Percentiles rank a stretch among this genome's conserved stretches.
phyloP scores from a whole-genome alignment of 179 eudicot genomes.

The Gypsophila paniculata region DNA sequence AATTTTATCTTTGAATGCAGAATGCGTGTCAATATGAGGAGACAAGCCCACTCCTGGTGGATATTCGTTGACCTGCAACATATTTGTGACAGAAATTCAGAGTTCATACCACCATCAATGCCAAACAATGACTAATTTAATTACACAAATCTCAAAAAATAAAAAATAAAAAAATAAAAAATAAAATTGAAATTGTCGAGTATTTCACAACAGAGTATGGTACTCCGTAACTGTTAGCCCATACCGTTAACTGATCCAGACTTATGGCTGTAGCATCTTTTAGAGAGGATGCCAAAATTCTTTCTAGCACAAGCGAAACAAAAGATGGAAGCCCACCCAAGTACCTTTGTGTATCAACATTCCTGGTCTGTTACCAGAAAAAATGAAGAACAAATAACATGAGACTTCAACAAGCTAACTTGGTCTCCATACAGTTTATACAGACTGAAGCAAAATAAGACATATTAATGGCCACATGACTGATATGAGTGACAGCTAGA shows the following conservation, averaged over 20 bases:
- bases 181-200: not conserved
- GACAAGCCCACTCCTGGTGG: conserved; percentile 94
- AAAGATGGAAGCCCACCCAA: conserved; percentile 90
- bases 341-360: conserved; percentile 54
- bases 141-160: not conserved
- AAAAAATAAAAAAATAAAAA: too few species aligned
- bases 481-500: not conserved
- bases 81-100: not conserved
- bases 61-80: conserved; percentile 80
- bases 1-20: conserved; percentile 83
- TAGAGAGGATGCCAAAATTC: conserved; percentile 45
- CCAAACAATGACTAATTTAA: not conserved
- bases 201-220: conserved; percentile 2
- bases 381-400: conserved; percentile 5
- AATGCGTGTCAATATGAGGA: conserved; percentile 95
- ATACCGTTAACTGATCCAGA: conserved; percentile 84
- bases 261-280: conserved; percentile 37
- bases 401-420: not conserved
- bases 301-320: conserved; percentile 51
- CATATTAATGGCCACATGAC: not conserved
- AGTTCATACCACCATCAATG: not conserved
- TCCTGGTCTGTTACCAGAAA: conserved; percentile 62
- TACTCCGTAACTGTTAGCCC: conserved; percentile 19
- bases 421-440: conserved; percentile 6
- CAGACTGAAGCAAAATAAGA: not conserved